A percentile compares a stretch with the other conserved stretches of the same genome.
phyloP scores from a whole-genome alignment of 345 rosid genomes.

The Gossypium thurberi region DNA sequence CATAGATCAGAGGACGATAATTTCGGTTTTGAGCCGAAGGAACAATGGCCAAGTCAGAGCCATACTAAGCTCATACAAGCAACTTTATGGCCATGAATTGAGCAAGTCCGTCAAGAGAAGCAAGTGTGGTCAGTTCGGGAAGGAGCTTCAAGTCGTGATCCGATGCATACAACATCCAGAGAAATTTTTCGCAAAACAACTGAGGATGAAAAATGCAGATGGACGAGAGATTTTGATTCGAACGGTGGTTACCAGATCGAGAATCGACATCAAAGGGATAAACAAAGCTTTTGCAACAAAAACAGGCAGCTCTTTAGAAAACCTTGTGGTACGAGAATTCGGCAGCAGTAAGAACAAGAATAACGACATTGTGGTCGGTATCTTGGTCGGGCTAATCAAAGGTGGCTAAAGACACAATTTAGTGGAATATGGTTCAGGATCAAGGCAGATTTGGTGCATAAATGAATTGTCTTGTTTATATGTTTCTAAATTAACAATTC shows the following conservation, averaged over 20 bases:
- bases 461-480: neutral
- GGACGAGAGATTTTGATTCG: slow-evolving; percentile 17
- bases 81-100: slow-evolving; percentile 22
- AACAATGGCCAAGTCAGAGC: slow-evolving; percentile 21
- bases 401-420: neutral
- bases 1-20: slow-evolving; percentile 22
- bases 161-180: slow-evolving; percentile 22
- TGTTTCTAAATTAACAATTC: neutral
- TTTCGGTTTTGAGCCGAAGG: slow-evolving; percentile 18
- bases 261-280: slow-evolving; percentile 13
- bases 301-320: slow-evolving; percentile 15
- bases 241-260: slow-evolving; percentile 6
- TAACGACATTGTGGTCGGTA: slow-evolving; percentile 1
- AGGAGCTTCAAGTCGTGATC: slow-evolving; percentile 18
- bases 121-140: slow-evolving; percentile 26
- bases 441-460: neutral
- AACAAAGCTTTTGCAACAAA: slow-evolving; percentile 22
- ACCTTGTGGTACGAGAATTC: slow-evolving; percentile 6
- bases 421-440: neutral
- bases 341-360: neutral
- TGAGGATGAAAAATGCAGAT: slow-evolving; percentile 23
- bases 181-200: slow-evolving; percentile 26
- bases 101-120: slow-evolving; percentile 18
- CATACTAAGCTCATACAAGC: slow-evolving; percentile 21
- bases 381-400: slow-evolving; percentile 16